Evolutionary conservation across 23 red algal species (phyloP), one percentile per base, ranked within the genome.

Genomic region (Gracilaria domingensis): DNA sequence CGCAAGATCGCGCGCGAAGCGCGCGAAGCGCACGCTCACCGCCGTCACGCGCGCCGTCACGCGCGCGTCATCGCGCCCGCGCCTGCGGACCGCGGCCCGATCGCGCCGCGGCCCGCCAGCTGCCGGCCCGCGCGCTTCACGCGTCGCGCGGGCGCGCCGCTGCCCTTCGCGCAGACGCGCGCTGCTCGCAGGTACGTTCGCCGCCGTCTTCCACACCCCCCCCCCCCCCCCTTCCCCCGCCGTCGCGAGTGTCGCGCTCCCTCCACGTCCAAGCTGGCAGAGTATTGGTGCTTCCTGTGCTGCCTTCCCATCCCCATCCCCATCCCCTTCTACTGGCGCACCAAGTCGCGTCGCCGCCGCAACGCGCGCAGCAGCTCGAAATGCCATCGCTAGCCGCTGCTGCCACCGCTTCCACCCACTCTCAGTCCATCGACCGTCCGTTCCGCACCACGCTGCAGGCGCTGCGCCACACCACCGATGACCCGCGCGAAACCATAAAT

Each of bases 241-340:
- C 24, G 59, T 24, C 59, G 59, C 59, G 59, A 2, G 59, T 55
- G 14, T 20, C 51, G 51, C 51, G 9, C 59, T 8, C 59, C 18
- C 59, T 8, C 59, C 59, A 26, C 59, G 38, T 39, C 67, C 76
- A 85, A 26, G 62, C 55, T 67, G 81, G 81, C 55, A 0, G 60
- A 64, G 57, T 59, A 89, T 60, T 42, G 21, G 50, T 89, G 85
- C 60, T 34, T 89, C n/a, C 20, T 89, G 67, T 89, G 85, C 24
- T 89, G 85, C 72, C 71, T 89, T 11, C 85, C 85, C 71, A 70
- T 86, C 65, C 80, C 80, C 20, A 24, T 87, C 24, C 85, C 85
- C 20, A 79, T 89, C 50, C 85, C 85, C 17, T 79, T 89, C 33
- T 78, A 74, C 71, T 89, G 85, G 85, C 67, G 71, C 71, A 79